Base-by-base conservation (phyloP, 2,329 filamentous ascomycete species). In the Colletotrichum lindemuthianum region DNA sequence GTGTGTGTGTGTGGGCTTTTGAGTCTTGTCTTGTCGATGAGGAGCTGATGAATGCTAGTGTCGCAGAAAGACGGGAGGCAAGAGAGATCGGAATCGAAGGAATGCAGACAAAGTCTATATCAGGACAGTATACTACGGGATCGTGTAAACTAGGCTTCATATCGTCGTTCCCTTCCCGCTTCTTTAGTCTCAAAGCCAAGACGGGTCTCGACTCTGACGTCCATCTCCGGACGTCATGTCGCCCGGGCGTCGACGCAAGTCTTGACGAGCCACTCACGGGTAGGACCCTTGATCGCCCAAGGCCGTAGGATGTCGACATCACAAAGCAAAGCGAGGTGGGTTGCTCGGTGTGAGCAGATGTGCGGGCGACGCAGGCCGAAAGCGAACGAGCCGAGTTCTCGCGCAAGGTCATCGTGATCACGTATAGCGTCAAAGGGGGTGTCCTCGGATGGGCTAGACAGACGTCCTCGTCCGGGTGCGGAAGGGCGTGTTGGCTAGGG, bases 71-170 rank as follows among this genome's bases (percentile, higher is more conserved):
- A 24, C 24, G 24, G 12, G 24, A 39, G n/a, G 37, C 33, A 13
- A 49, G 32, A n/a, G 40, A 34, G 34, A 37, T 36, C 34, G 36
- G 49, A 57, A 44, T 44, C 24, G 51, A 57, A 52, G 58, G 63
- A 65, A 65, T 65, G 63, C 58, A 51, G 63, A 40, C 58, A 65
- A 65, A 65, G 40, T 61, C 63, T 65, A 65, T 65, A 65, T 65
- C 41, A 65, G 58, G 45, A 61, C 47, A 56, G 34, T 24, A 41
- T 48, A 4, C 36, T 37, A 61, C 47, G 56, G 34, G 13, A 41
- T 48, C 8, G 41, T 37, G 34, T 51, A 2, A 8, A 15, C 34
- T 10, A 8, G 39, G 47, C 5, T 11, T 53, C 32, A 50, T 61
- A 61, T 56, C 51, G 24, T 24, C 24, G 61, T 56, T 32, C 47